phyloP scores from a whole-genome alignment of 768 basidiomycete species.

The Dioszegia crocea region DNA sequence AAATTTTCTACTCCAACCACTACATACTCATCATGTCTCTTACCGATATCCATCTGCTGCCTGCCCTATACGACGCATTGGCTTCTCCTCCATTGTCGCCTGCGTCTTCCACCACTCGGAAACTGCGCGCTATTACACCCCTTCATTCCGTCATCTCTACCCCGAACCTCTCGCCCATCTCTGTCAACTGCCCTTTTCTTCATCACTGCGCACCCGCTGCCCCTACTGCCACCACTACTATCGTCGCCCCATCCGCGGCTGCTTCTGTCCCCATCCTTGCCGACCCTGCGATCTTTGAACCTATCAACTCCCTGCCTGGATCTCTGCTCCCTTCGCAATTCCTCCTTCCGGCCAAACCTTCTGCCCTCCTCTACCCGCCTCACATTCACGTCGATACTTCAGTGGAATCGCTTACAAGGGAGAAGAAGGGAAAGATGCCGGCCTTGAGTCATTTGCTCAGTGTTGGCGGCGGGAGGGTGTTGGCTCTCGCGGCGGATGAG shows the following conservation, averaged over 20 bases:
- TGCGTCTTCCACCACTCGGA: not conserved
- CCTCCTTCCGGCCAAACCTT: conserved; percentile 11
- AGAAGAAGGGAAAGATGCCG: conserved; percentile 45
- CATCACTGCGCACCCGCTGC: not conserved
- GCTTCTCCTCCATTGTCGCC: conserved; percentile 35
- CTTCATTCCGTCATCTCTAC: not conserved
- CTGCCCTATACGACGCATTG: conserved; percentile 40
- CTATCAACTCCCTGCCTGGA: not conserved
- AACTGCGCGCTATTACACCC: not conserved
- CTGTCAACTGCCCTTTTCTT: not conserved
- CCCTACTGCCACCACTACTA: not conserved
- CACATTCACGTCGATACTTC: conserved; percentile 13
- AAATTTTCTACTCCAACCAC: not conserved
- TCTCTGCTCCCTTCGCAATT: conserved; percentile 8
- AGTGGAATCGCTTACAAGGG: conserved; percentile 44
- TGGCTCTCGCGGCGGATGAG: conserved; percentile 60
- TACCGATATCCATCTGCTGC: conserved; percentile 25
- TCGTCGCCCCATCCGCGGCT: not conserved
- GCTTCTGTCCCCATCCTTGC: not conserved
- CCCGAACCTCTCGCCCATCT: not conserved
- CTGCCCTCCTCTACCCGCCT: conserved; percentile 9
- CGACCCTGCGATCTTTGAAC: conserved; percentile 3
- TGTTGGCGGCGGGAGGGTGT: conserved; percentile 38
- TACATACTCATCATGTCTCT: conserved; percentile 21
- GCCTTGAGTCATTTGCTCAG: conserved; percentile 44